Evolutionary conservation across 2,329 filamentous ascomycete genomes (phyloP), one percentile per base, ranked within the genome.

Genomic region (Sporothrix dimorphospora): DNA sequence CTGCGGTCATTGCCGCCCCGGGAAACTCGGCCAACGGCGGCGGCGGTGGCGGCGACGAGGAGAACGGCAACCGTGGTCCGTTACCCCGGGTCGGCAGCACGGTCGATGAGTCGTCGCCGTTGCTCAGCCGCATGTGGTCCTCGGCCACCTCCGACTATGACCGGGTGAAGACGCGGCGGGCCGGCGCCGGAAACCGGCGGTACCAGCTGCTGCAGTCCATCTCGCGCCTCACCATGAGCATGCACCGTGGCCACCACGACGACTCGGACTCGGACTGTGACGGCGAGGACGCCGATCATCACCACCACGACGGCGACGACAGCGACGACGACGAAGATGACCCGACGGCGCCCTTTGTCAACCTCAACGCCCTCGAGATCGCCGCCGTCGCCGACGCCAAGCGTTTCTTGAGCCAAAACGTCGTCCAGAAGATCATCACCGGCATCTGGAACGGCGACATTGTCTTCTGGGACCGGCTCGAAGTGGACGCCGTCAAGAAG

Each of bases 391-490:
- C 91, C 14, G 87, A 92, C 72, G 92, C 93, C 40, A 97, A 97
- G 82, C 92, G 92, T 61, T 97, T 97, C 76, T 86, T 97, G 47
- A 91, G 91, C 78, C 93, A 97, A 79, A 87, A 87, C 73, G 88
- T 92, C 2, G 91, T 97, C 12, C 94, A 97, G 79, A 92, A 91
- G 77, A 92, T 97, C 75, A 89, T 97, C 74, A 91, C 92, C 61
- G 92, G 92, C 66, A 92, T 97, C 70, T 97, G 94, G 93, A 89
- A 90, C 74, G 94, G 94, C 61, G 91, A 94, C 75, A 94, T 97
- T 73, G 88, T 94, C 49, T 96, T 97, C 79, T 97, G 93, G 94
- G 91, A 94, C 73, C 88, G 85, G 6, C 83, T 97, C n/a, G 91
- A 88, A 9, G 87, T 93, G 9, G 84, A 91, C 77, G 89, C 92